Evolutionary conservation across 257 asterid genomes (phyloP), one percentile per base, ranked within the genome.

Genomic region (Solanum dulcamara): DNA sequence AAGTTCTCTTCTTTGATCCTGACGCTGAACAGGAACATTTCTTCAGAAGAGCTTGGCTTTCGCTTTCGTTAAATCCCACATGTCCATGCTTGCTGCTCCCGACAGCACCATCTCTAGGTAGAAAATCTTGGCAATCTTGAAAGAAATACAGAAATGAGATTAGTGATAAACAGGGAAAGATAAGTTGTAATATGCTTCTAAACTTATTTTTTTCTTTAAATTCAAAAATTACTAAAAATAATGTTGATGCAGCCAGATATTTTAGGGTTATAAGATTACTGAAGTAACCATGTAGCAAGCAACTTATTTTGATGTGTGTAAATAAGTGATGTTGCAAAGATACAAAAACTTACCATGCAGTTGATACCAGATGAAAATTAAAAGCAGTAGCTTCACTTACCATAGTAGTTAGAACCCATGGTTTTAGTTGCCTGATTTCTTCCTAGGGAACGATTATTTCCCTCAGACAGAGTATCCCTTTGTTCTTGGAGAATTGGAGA

Each of bases 1-100:
- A 96, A 62, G 80, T 84, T 89, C 98, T 94, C 89, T 90, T 96
- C 72, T 90, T 95, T 82, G 89, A 84, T 88, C 92, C 91, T 81
- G 85, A 89, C 46, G 85, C 57, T 32, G 95, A 89, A 86, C 90
- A 91, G 55, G 94, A 89, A 85, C 92, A 88, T 40, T 40, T 48
- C 53, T 84, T 89, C 87, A 70, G 87, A 84, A 37, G 32, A 42
- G 51, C n/a, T 18, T 60, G 81, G 80, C 42, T 51, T 84, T 84
- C 81, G 17, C 46, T 46, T 84, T 68, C 81, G 22, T 68, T 84
- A n/a, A 33, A 71, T 67, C 86, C 81, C 24, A 15, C 14, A 17
- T 18, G 83, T 46, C 40, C 83, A 18, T 46, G 60, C 38, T 26
- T 77, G 83, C 82, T 46, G 62, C 28, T 46, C 28, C 42, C 42